phyloP scores from a whole-genome alignment of 2,329 filamentous ascomycete genomes.

The Pseudocercospora ulei region DNA sequence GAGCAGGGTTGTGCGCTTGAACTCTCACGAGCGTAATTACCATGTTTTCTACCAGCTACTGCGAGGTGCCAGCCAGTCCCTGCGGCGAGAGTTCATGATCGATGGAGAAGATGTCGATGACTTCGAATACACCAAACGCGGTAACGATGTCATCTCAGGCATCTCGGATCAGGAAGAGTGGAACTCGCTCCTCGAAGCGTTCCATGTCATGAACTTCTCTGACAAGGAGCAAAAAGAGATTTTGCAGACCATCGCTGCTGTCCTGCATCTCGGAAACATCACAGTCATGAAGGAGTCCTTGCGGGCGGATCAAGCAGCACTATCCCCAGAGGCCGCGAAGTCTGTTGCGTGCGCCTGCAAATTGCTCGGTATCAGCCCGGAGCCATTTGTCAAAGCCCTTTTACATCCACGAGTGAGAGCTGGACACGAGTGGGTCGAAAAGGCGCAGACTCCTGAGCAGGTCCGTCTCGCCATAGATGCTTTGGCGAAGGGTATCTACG shows the following conservation, averaged over 20 bases:
- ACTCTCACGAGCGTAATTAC: slow-evolving; percentile 83
- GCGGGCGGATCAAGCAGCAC: slow-evolving; percentile 77
- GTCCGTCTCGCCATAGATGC: slow-evolving; percentile 84
- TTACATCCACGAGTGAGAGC: slow-evolving; percentile 91
- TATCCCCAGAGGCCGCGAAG: slow-evolving; percentile 63
- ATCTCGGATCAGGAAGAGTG: slow-evolving; percentile 88
- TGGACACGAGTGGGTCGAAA: slow-evolving; percentile 95
- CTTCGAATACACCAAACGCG: slow-evolving; percentile 83
- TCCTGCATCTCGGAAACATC: slow-evolving; percentile 89
- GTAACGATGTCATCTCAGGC: slow-evolving; percentile 82
- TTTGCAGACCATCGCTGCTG: slow-evolving; percentile 75
- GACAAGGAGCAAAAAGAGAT: slow-evolving; percentile 75
- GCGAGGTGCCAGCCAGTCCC: slow-evolving; percentile 63
- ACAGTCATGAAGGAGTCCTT: slow-evolving; percentile 82
- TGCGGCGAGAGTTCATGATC: slow-evolving; percentile 69
- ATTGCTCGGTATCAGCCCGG: slow-evolving; percentile 71
- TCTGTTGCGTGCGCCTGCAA: slow-evolving; percentile 71
- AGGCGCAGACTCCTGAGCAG: slow-evolving; percentile 94
- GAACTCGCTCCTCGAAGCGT: slow-evolving; percentile 81
- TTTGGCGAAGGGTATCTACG: slow-evolving; percentile 92
- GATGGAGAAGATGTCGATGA: slow-evolving; percentile 67
- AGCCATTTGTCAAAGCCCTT: slow-evolving; percentile 77
- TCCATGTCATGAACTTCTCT: slow-evolving; percentile 85
- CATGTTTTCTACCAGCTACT: slow-evolving; percentile 96
- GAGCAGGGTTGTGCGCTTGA: slow-evolving; percentile 87